These are phyloP conservation scores for Magnusiomyces paraingens DNA, from an alignment of 1,139 yeast species.

Conservation along the genomic window DNA sequence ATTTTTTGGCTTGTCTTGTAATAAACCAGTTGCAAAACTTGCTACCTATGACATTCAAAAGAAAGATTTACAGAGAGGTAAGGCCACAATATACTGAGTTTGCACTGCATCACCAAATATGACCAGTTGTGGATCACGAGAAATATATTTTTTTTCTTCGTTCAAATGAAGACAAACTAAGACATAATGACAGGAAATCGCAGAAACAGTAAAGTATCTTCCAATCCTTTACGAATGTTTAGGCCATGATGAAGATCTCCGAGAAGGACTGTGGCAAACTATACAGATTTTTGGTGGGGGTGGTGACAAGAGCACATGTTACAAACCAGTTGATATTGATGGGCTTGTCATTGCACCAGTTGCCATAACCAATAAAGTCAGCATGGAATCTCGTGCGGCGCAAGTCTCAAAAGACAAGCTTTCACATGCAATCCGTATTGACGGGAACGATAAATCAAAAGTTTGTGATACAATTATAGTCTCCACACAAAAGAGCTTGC, in stretches of 20 bases:
- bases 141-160: background rate
- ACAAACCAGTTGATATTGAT: background rate
- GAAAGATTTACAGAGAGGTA: background rate
- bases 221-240: background rate
- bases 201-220: background rate
- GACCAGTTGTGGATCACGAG: background rate
- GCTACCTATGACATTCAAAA: background rate
- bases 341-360: background rate
- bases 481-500: background rate
- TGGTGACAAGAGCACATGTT: background rate
- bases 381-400: background rate
- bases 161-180: background rate
- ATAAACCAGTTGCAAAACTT: background rate
- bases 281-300: background rate
- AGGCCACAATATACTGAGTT: background rate
- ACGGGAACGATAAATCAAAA: background rate
- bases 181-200: background rate
- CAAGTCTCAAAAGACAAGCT: background rate
- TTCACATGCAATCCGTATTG: background rate
- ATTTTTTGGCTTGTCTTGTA: slow-evolving; percentile 1
- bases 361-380: background rate
- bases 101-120: background rate
- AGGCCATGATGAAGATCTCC: background rate
- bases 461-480: background rate
- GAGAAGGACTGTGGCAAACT: background rate